Base-by-base conservation (phyloP, 176 grass and related monocot species). In the Aegilops umbellulata region DNA sequence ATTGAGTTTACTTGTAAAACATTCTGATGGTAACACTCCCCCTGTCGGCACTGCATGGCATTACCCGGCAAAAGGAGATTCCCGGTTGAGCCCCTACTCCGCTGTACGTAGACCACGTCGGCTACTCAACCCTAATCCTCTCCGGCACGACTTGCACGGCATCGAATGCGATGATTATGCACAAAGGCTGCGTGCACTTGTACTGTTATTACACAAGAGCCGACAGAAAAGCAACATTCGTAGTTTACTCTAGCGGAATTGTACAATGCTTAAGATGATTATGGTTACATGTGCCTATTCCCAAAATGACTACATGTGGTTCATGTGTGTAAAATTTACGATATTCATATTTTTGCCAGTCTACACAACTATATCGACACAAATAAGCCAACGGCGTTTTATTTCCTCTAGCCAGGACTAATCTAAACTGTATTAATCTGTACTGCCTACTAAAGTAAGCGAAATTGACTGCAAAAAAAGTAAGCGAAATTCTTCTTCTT, bases 11-110 rank as follows among this genome's bases (percentile, higher is more conserved):
- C 64, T 88, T 83, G 35, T 67, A 46, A 29, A 69, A 83, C 16
- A 16, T 11, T 72, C 7, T 79, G 87, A 88, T 77, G 86, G 76
- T 79, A 84, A 88, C 81, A n/a, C 29, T 81, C 30, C 4, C 4
- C 9, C 5, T 60, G 46, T 76, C 30, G 30, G 31, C 64, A 8
- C 62, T 19, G 16, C 22, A 10, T 66, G 53, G 69, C 58, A 19
- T 66, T 46, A n/a, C 4, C 51, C 51, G 27, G 53, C 41, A 30
- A 71, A 84, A 73, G 35, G 14, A 64, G 3, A 24, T 74, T 49
- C 71, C 44, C 24, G 68, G 85, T 60, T 78, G 14, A 67, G 1
- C 49, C 49, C n/a, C 53, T 14, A 49, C 32, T 35, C 17, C 27
- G 47, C 20, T 47, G 27, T 39, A 38, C 36, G 36, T 44, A 44